Evolutionary conservation across 768 basidiomycete species (phyloP), one percentile per base, ranked within the genome.

Genomic region (Boletus rufocinnamomeus): DNA sequence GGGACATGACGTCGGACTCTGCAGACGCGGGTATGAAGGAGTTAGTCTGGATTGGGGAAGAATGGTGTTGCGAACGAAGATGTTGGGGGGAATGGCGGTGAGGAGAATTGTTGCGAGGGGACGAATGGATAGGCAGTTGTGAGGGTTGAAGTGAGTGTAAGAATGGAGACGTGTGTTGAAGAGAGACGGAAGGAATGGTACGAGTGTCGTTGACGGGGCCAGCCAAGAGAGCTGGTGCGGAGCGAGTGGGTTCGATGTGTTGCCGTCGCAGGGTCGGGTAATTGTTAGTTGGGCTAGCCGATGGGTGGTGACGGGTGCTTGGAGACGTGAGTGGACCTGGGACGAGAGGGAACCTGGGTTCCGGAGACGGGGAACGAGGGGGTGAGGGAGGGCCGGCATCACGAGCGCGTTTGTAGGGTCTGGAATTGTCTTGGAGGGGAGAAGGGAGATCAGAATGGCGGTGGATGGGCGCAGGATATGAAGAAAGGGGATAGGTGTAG

Each of bases 251-350:
- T 13, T 69, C 60, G 44, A 54, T 3, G 60, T 53, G 44, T 35
- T 69, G 67, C 27, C 44, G 66, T 55, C 63, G 69, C 58, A 63
- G 66, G 58, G 61, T 63, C 61, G 66, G 59, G 61, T 69, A 69
- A 57, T 23, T 48, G 54, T 37, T 56, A 28, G 48, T 27, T 21
- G 57, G 58, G 50, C 66, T 69, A 66, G 66, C 66, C 63, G 68
- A 68, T 8, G 59, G 52, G 53, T 54, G 54, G 62, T 21, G 59
- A 58, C 54, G 67, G 50, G 40, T 49, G 54, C 28, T 59, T 52
- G 63, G 66, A 65, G 66, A 67, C 21, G 51, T 35, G 54, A 53
- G 40, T 7, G 47, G 53, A 34, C 23, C 49, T 27, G 50, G 34
- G 37, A 32, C 2, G 37, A 35, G 54, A 21, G 55, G 43, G 53